A percentile compares a stretch with the other conserved stretches of the same genome.
phyloP scores from a whole-genome alignment of 371 early-diverging fungal species.

The Mortierella sp. region DNA sequence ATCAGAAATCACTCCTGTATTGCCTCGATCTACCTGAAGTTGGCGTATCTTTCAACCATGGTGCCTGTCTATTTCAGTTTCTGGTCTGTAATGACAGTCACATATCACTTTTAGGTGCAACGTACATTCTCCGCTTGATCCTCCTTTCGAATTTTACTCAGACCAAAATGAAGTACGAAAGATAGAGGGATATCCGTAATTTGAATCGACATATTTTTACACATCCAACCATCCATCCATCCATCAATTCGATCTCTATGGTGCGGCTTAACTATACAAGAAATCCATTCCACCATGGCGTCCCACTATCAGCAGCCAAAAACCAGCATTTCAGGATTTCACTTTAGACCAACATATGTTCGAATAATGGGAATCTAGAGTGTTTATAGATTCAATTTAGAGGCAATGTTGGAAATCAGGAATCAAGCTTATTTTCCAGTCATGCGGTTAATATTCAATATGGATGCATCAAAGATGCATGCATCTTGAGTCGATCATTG shows the following conservation, averaged over 20 bases:
- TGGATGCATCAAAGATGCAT: too few relatives aligned
- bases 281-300: not conserved
- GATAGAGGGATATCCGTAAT: not conserved
- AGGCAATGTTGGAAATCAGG: too few relatives aligned
- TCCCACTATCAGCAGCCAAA: not conserved
- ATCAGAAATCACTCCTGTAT: too few relatives aligned
- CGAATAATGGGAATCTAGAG: not conserved
- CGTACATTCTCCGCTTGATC: slow-evolving; percentile 19
- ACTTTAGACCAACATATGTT: not conserved
- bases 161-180: slow-evolving; percentile 45
- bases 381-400: too few relatives aligned
- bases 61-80: too few relatives aligned
- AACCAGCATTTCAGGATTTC: too few relatives aligned
- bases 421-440: too few relatives aligned
- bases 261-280: not conserved
- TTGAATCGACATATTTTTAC: not conserved
- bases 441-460: too few relatives aligned
- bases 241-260: not conserved
- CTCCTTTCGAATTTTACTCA: slow-evolving; percentile 50
- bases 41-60: too few relatives aligned
- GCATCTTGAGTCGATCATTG: too few relatives aligned
- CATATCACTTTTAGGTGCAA: not conserved
- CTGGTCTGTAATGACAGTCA: not conserved
- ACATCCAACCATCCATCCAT: slow-evolving; percentile 42
- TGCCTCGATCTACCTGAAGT: too few relatives aligned